Evolutionary conservation across 257 asterid genomes (phyloP), one percentile per base, ranked within the genome.

Genomic region (Anisodus tanguticus): DNA sequence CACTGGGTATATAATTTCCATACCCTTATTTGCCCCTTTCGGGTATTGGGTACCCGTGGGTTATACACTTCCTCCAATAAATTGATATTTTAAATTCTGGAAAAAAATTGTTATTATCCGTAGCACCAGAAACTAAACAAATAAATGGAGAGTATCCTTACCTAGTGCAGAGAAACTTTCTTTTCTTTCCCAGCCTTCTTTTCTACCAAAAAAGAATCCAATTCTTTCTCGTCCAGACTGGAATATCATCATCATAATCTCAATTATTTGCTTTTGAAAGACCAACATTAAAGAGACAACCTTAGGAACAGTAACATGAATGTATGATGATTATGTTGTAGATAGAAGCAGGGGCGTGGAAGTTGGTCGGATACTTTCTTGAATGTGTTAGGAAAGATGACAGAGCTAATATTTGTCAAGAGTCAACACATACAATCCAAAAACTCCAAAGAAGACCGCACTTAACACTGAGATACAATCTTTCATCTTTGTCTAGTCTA

Each of bases 191-290:
- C 35, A 31, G 2, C 35, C 35, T 31, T 31, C 35, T 31, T 31
- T 31, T 31, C 4, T 45, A 71, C 79, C 19, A 43, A 68, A 69
- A 41, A 1, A 74, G 1, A 11, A 7, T 45, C 13, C 81, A 13
- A 77, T 13, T 53, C 64, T 76, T 26, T 76, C 64, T 77, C 82
- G 31, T 53, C 64, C 13, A 76, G 63, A 76, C 19, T 76, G 7
- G 22, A 26, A 51, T 8, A 76, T 12, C 26, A 76, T 76, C 47
- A 35, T 51, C 62, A 76, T 76, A 3, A 12, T 76, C 81, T 1
- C 19, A 76, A 22, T 26, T 22, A 49, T 22, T 22, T 22, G 60
- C 19, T 47, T 49, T 7, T 11, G 81, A 51, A 6, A 76, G 51
- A n/a, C 62, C 41, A 74, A 74, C 39, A 74, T 6, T 49, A 74